A percentile compares a stretch with the other conserved stretches of the same genome.
These are phyloP conservation scores for Ganoderma meredithae DNA, from an alignment of 1,284 basidiomycete species.

Conservation along the genomic window DNA sequence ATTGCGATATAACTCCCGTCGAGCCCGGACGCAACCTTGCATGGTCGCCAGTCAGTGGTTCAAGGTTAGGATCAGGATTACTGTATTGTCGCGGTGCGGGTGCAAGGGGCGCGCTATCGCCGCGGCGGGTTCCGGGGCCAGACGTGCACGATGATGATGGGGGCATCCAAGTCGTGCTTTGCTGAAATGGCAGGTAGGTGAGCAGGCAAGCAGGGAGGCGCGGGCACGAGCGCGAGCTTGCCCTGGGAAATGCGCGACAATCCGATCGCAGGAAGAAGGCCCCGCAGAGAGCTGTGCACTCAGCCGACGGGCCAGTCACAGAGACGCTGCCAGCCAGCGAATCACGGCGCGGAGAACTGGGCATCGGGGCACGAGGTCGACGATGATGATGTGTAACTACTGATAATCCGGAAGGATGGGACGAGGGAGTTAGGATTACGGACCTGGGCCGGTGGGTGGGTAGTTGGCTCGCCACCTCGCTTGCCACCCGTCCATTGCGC, in stretches of 20 bases:
- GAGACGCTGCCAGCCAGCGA: constrained; percentile 17
- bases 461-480: background rate
- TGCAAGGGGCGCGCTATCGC: background rate
- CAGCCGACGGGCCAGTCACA: too few species aligned
- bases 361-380: background rate
- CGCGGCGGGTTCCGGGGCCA: background rate
- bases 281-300: background rate
- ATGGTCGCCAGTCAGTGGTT: background rate
- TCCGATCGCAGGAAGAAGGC: constrained; percentile 3
- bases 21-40: background rate
- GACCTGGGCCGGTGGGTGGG: too few species aligned
- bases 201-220: too few species aligned
- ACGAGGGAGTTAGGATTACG: too few species aligned
- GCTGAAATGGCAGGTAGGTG: too few species aligned
- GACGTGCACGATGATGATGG: too few species aligned
- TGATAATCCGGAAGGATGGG: too few species aligned
- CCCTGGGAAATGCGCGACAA: constrained; percentile 11
- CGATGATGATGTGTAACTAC: too few species aligned
- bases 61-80: background rate
- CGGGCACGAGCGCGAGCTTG: background rate
- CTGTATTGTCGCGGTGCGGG: background rate
- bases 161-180: too few species aligned
- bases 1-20: background rate
- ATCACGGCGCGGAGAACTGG: background rate
- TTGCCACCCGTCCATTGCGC: background rate